Evolutionary conservation across 768 basidiomycete genomes (phyloP).

Genomic region (Lentinula edodes): DNA sequence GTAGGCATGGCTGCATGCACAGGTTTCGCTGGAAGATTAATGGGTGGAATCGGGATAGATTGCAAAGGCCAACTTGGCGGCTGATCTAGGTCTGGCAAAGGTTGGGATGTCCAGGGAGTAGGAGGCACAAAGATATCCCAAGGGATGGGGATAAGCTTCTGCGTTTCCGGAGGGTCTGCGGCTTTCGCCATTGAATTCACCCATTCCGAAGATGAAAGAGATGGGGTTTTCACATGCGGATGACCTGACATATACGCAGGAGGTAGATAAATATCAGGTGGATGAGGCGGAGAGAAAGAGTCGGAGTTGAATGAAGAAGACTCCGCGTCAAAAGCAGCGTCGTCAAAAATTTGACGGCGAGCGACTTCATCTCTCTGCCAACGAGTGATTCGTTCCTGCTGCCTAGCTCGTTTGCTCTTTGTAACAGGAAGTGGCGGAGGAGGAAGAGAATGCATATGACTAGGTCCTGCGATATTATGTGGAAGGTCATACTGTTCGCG

Average conservation of each 20-base stretch:
- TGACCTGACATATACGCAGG: neutral
- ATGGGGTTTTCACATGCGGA: neutral
- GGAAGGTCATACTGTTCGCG: neutral
- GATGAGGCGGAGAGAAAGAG: neutral
- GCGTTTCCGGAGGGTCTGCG: constrained; percentile 1
- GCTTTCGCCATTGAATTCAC: constrained; percentile 38
- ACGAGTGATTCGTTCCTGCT: neutral
- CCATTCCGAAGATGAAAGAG: constrained; percentile 21
- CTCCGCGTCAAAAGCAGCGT: constrained; percentile 10
- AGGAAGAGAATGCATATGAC: neutral
- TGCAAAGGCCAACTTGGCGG: neutral
- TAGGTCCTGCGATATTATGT: neutral
- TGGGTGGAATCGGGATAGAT: constrained; percentile 1
- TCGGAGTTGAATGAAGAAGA: neutral
- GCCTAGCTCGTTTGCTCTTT: neutral
- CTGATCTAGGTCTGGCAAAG: neutral
- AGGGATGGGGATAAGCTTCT: constrained; percentile 1
- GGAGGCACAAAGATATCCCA: neutral
- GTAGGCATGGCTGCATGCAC: constrained; percentile 11
- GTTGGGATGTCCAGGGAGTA: constrained; percentile 9
- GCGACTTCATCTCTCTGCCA: neutral
- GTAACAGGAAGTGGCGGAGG: neutral
- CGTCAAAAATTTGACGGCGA: neutral
- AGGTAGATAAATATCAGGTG: neutral
- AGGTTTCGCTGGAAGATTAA: constrained; percentile 10